Conservation (phyloP, 2,329 filamentous ascomycete species). For the Diaporthe velutina region DNA sequence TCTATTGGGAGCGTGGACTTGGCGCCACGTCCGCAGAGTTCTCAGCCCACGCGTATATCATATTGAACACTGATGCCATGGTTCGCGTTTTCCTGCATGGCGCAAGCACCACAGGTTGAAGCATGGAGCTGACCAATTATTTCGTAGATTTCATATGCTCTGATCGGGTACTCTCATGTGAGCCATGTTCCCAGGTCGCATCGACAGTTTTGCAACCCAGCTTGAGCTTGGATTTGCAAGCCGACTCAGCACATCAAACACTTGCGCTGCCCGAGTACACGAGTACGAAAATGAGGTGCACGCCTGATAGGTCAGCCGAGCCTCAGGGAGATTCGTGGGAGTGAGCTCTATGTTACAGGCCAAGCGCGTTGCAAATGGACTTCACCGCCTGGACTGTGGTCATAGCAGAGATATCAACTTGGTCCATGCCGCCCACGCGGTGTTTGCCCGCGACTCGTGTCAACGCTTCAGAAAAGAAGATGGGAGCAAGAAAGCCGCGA, state of each 20-base stretch:
- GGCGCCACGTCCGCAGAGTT: not conserved
- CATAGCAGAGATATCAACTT: not conserved
- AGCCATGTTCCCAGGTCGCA: not conserved
- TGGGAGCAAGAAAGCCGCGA: not conserved
- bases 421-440: not conserved
- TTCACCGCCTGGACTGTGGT: not conserved
- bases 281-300: not conserved
- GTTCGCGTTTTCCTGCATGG: not conserved
- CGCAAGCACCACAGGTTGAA: not conserved
- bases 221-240: not conserved
- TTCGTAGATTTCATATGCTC: not conserved
- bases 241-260: not conserved
- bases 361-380: not conserved
- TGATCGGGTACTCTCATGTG: not conserved
- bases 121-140: not conserved
- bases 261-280: not conserved
- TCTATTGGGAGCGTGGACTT: not conserved
- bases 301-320: not conserved
- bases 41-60: not conserved
- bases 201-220: not conserved
- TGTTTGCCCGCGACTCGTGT: not conserved
- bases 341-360: too few species aligned
- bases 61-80: not conserved
- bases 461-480: not conserved
- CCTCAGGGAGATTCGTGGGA: not conserved